Evolutionary conservation across 31 red algal genomes (phyloP).

Genomic region (Asparagopsis taxiformis): DNA sequence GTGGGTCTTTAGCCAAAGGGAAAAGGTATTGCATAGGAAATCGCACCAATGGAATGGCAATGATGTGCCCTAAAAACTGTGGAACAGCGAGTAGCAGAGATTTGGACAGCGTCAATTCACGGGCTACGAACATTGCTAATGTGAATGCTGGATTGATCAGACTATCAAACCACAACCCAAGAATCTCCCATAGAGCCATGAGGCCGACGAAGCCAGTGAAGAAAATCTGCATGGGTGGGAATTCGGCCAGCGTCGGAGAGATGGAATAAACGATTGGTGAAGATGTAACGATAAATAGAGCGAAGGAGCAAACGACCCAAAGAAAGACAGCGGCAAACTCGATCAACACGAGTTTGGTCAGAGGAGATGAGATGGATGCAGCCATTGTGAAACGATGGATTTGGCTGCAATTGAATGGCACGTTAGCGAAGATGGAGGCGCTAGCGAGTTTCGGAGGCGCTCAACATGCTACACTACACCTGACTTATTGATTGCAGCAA

Average conservation of each 20-base stretch:
- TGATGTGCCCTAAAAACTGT: constrained; percentile 30
- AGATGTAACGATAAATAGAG: constrained; percentile 10
- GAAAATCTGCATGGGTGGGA: constrained; percentile 29
- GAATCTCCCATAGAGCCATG: constrained; percentile 54
- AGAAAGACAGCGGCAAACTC: constrained; percentile 32
- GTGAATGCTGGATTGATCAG: constrained; percentile 45
- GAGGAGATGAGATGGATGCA: too few relatives aligned
- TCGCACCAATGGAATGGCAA: constrained; percentile 11
- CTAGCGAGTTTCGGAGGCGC: too few relatives aligned
- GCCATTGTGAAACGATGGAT: too few relatives aligned
- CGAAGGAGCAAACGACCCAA: constrained; percentile 15
- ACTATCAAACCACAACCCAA: constrained; percentile 28
- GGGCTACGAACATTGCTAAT: constrained; percentile 14
- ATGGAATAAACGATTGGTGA: constrained; percentile 17
- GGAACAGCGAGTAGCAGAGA: constrained; percentile 18
- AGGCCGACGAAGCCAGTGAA: constrained; percentile 14
- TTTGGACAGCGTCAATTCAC: constrained; percentile 3
- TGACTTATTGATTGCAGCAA: too few relatives aligned
- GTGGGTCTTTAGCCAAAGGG: background rate
- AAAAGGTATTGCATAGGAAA: background rate
- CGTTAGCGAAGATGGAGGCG: too few relatives aligned
- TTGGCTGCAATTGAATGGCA: too few relatives aligned
- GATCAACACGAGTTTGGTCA: constrained; percentile 18
- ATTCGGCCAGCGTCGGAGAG: background rate
- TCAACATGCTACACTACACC: too few relatives aligned